Evolutionary conservation across 257 asterid species (phyloP).

Genomic region (Solanum okadae): DNA sequence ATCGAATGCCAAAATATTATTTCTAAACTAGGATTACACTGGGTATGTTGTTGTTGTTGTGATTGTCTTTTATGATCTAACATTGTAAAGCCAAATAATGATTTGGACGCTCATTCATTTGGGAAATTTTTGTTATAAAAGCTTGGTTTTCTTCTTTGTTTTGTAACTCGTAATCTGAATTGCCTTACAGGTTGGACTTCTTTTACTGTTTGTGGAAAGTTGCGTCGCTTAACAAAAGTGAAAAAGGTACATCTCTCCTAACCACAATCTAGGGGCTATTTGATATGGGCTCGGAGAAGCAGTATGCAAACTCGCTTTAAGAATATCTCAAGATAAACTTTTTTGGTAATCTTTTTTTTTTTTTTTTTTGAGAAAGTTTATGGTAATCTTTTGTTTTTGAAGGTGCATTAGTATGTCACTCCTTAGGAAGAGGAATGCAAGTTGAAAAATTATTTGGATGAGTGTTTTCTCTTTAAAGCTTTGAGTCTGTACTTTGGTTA

Average conservation of each 20-base stretch:
- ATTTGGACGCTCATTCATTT: not conserved
- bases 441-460: not conserved
- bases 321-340: not conserved
- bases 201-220: conserved; percentile 95
- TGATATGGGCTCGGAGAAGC: not conserved
- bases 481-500: not conserved
- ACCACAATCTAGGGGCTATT: not conserved
- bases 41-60: not conserved
- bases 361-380: not conserved
- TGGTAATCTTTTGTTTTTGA: not conserved
- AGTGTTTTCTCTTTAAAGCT: not conserved
- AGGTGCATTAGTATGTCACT: not conserved
- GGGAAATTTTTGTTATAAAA: not conserved
- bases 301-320: not conserved
- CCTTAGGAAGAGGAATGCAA: not conserved
- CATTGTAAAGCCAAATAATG: not conserved
- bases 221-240: conserved; percentile 80
- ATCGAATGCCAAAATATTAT: not conserved
- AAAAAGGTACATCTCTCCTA: conserved; percentile 57
- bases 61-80: not conserved
- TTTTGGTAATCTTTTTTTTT: not conserved
- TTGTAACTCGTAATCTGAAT: conserved; percentile 15
- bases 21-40: not conserved
- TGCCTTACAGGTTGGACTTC: conserved; percentile 91
- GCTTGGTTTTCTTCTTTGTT: not conserved